A percentile compares a stretch with the other conserved stretches of the same genome.
These are phyloP conservation scores for Globisporangium rhizosaccharum DNA, from an alignment of 352 stramenopile species.

Conservation along the genomic window DNA sequence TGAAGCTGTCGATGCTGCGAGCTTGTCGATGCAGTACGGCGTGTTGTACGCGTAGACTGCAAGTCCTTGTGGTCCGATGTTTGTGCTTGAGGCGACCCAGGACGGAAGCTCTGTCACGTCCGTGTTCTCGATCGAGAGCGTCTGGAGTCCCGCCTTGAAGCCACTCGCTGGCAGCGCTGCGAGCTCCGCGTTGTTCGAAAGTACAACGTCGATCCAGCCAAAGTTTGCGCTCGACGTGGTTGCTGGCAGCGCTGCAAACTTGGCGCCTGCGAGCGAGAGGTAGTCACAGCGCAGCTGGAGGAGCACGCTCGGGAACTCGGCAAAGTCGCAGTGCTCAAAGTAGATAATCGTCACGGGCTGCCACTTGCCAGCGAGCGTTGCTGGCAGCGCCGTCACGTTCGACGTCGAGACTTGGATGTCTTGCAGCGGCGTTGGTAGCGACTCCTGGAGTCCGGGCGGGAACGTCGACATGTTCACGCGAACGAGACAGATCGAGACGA, in stretches of 20 bases:
- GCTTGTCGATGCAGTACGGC: constrained; percentile 19
- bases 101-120: constrained; percentile 12
- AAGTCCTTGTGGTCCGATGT: background rate
- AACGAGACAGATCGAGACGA: constrained; percentile 14
- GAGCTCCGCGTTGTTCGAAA: constrained; percentile 12
- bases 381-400: constrained; percentile 12
- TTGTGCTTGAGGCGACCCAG: constrained; percentile 6
- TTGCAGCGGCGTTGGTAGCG: constrained; percentile 7
- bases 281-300: constrained; percentile 13
- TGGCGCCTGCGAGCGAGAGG: constrained; percentile 17
- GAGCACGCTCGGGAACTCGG: constrained; percentile 10
- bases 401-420: constrained; percentile 13
- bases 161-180: constrained; percentile 7
- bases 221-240: constrained; percentile 21
- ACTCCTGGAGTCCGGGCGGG: constrained; percentile 8
- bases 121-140: constrained; percentile 32
- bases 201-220: constrained; percentile 11
- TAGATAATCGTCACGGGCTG: constrained; percentile 13
- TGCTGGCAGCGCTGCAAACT: constrained; percentile 14
- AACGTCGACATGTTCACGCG: constrained; percentile 16
- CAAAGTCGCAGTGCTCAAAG: constrained; percentile 17
- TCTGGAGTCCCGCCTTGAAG: constrained; percentile 9
- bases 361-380: constrained; percentile 2
- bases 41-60: constrained; percentile 29
- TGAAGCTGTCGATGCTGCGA: background rate